phyloP scores from a whole-genome alignment of 2,329 filamentous ascomycete species.

The Fusarium buxicola region DNA sequence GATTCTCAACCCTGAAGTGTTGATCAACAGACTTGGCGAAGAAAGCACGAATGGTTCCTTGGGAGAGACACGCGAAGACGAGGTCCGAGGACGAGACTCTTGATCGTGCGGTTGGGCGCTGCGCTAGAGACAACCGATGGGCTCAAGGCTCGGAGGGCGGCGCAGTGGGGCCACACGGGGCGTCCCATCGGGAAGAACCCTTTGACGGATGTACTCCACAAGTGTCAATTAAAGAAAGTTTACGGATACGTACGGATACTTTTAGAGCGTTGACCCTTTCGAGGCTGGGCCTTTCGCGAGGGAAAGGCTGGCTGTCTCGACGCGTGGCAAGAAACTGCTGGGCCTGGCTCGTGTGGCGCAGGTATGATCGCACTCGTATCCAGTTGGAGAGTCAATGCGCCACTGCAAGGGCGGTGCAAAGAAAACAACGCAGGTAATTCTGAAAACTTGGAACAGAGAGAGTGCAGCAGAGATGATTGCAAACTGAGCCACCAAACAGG shows the following conservation, averaged over 20 bases:
- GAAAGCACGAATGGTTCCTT: slow-evolving; percentile 25
- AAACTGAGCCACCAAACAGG: slow-evolving; percentile 20
- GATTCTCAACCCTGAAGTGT: slow-evolving; percentile 16
- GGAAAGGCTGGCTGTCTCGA: slow-evolving; percentile 1
- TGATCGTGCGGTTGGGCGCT: slow-evolving; percentile 25
- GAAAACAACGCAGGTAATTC: slow-evolving; percentile 3
- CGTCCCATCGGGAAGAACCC: slow-evolving; percentile 47
- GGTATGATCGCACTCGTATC: slow-evolving; percentile 11
- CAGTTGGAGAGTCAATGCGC: slow-evolving; percentile 13
- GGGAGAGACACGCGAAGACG: slow-evolving; percentile 6
- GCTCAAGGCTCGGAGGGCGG: slow-evolving; percentile 29
- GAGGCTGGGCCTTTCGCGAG: slow-evolving; percentile 11
- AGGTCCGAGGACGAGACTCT: slow-evolving; percentile 20
- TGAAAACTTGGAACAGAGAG: not conserved
- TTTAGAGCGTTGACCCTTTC: slow-evolving; percentile 17
- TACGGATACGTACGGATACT: too few relatives aligned
- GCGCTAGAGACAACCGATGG: slow-evolving; percentile 31
- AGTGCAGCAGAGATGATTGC: slow-evolving; percentile 23
- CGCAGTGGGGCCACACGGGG: slow-evolving; percentile 39
- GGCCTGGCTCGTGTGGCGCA: slow-evolving; percentile 29
- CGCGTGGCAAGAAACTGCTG: slow-evolving; percentile 26
- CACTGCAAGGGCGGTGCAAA: slow-evolving; percentile 12
- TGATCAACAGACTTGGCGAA: slow-evolving; percentile 23
- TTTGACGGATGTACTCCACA: slow-evolving; percentile 43
- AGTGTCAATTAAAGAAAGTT: slow-evolving; percentile 34